These are phyloP conservation scores for Mercurialis annua DNA, from an alignment of 345 rosid genomes.

Conservation along the genomic window DNA sequence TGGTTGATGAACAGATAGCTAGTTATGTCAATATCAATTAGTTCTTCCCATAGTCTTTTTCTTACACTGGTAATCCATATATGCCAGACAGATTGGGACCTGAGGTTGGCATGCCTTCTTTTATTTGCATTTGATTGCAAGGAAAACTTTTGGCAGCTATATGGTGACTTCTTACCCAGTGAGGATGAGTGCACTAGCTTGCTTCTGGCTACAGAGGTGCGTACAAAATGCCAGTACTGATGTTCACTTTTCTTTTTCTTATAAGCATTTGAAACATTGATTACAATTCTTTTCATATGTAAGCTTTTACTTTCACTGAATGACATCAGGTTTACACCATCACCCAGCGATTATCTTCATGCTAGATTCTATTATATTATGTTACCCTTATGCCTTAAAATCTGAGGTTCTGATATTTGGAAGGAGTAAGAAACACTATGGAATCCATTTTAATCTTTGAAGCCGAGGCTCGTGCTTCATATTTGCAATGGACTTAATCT, in stretches of 20 bases:
- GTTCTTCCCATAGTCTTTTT: background rate
- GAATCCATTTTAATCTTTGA: background rate
- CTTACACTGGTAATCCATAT: slow-evolving; percentile 16
- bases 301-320: background rate
- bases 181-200: slow-evolving; percentile 80
- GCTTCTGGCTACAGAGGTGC: slow-evolving; percentile 92
- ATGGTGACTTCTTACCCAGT: slow-evolving; percentile 85
- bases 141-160: slow-evolving; percentile 86
- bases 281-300: background rate
- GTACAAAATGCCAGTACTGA: slow-evolving; percentile 3
- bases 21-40: background rate
- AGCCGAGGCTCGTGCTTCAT: background rate
- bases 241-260: background rate
- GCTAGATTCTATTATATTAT: background rate
- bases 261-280: background rate
- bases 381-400: background rate
- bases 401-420: background rate
- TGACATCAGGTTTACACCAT: background rate
- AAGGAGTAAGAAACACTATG: background rate
- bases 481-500: background rate
- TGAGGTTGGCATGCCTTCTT: slow-evolving; percentile 89
- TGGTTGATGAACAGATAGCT: background rate
- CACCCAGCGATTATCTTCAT: background rate
- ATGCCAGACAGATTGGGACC: slow-evolving; percentile 92
- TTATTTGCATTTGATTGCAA: slow-evolving; percentile 67